phyloP scores from a whole-genome alignment of 306 rosid species.

The Lathyrus sativus region DNA sequence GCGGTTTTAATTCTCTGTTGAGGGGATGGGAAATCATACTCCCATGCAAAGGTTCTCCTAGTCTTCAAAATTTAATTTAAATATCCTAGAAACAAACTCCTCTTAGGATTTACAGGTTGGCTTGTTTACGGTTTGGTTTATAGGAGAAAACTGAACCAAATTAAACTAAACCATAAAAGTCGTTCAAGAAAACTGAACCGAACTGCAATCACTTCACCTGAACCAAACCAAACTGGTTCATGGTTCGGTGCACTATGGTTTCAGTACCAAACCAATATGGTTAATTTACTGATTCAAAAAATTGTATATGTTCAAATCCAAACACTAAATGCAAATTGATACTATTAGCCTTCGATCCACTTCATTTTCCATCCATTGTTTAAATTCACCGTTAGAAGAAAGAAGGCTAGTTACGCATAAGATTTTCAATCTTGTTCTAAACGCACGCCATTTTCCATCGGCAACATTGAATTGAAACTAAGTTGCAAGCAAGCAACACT shows the following conservation, averaged over 20 bases:
- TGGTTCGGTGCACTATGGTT: background rate
- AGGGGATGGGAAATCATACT: background rate
- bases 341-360: background rate
- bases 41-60: background rate
- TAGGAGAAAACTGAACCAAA: too few species aligned
- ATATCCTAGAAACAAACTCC: background rate
- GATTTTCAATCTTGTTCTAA: background rate
- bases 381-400: background rate
- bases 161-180: too few species aligned
- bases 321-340: background rate
- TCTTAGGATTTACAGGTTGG: background rate
- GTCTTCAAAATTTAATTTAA: background rate
- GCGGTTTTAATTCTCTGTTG: background rate
- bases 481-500: background rate
- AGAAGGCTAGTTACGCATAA: too few species aligned
- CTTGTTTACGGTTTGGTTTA: background rate
- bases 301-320: background rate
- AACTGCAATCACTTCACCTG: background rate
- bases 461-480: background rate
- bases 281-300: background rate
- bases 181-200: too few species aligned
- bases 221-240: background rate
- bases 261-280: background rate
- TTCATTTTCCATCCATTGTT: background rate
- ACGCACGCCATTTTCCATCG: background rate